Base-by-base conservation (phyloP, 2,329 filamentous ascomycete genomes). In the Aspergillus fumigatus region DNA sequence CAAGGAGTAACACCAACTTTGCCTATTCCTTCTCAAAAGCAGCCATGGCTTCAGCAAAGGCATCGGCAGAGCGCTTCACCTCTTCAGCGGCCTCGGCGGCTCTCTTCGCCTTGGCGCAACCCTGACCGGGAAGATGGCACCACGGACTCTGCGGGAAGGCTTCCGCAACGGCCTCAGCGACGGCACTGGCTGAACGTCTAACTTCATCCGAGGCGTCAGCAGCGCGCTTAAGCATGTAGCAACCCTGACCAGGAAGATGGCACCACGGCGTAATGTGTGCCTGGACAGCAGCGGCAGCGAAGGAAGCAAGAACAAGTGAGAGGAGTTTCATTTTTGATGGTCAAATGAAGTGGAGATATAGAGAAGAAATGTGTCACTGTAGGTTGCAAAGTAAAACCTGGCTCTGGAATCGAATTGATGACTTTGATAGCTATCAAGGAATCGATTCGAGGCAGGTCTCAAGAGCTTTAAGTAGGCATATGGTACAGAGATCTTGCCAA, bases 81-180 rank as follows among this genome's bases (percentile, higher is more conserved):
- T 82, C 75, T 65, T 86, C 80, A 69, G 88, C 88, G 4, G 85
- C 84, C 67, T 81, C 80, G 50, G 86, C 86, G 32, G 87, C 86
- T 65, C 88, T 85, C 61, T 80, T 79, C 64, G 86, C 82, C 27
- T 84, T 88, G 64, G 86, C 87, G 59, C 74, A 75, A 29, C 66
- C 65, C 54, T 73, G 65, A 21, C 69, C 73, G 21, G 69, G 66
- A 50, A 66, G 63, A 29, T 58, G 59, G 54, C 72, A 75, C 71
- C 71, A 73, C 54, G 63, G 57, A 47, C 69, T 53, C 27, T 29
- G 27, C 21, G 61, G 60, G n/a, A 60, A 60, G 54, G 62, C 64
- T 41, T 67, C 60, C 27, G 67, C 61, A 60, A 68, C 69, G 32
- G 69, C 66, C 43, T 70, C 67, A 23, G 70, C 67, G 32, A 72